These are phyloP conservation scores for Paramecium pentaurelia DNA, from an alignment of 73 alveolate genomes.

Conservation along the genomic window DNA sequence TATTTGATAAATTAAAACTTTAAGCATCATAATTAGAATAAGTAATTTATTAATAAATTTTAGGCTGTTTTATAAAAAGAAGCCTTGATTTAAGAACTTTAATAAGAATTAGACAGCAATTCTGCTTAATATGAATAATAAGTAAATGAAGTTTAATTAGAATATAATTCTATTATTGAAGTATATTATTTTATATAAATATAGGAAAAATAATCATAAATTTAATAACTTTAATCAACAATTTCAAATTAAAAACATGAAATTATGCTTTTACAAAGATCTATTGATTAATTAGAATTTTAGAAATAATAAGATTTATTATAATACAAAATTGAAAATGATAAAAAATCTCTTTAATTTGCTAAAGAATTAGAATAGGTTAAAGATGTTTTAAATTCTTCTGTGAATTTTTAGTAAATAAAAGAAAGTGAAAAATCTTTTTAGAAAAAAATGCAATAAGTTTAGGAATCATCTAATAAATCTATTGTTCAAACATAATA, in stretches of 20 bases:
- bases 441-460: neutral
- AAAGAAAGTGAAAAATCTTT: neutral
- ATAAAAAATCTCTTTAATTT: neutral
- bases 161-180: neutral
- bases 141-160: neutral
- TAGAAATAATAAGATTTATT: conserved; percentile 1
- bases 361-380: neutral
- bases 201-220: conserved; percentile 1
- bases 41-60: neutral
- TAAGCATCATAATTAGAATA: neutral
- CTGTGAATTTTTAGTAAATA: neutral
- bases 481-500: neutral
- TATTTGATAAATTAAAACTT: neutral
- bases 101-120: neutral
- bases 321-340: neutral
- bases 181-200: neutral
- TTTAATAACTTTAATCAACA: neutral
- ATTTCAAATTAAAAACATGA: neutral
- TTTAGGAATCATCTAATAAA: neutral
- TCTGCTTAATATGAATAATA: neutral
- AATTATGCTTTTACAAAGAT: neutral
- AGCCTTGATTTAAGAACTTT: neutral
- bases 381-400: neutral
- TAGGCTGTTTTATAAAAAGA: neutral
- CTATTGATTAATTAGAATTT: neutral